Percentiles rank a stretch among this genome's conserved stretches.
Conservation (phyloP, 2,329 filamentous ascomycete genomes). For the Aspergillus thermomutatus region DNA sequence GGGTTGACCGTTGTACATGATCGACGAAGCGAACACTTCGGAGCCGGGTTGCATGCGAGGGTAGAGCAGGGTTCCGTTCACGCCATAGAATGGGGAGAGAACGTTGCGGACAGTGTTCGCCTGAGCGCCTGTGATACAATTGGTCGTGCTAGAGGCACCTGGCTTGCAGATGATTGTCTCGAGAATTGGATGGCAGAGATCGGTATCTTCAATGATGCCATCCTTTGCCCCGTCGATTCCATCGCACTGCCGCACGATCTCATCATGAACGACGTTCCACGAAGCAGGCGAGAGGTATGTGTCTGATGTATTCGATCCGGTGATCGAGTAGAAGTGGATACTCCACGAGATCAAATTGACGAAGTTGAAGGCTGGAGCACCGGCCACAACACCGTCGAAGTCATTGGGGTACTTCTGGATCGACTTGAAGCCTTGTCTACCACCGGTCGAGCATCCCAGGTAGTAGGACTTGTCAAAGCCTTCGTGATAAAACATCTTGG, state of each 20-base stretch:
- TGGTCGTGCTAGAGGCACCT: constrained; percentile 12
- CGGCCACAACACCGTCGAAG: constrained; percentile 49
- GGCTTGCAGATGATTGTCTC: constrained; percentile 30
- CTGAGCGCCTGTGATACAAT: constrained; percentile 30
- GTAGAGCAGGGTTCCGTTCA: constrained; percentile 29
- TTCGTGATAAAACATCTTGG: constrained; percentile 37
- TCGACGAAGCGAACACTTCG: constrained; percentile 22
- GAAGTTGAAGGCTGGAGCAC: constrained; percentile 43
- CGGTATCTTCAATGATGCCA: constrained; percentile 38
- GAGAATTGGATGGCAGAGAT: constrained; percentile 31
- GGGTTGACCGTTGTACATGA: constrained; percentile 36
- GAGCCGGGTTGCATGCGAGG: constrained; percentile 37
- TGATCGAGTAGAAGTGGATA: constrained; percentile 41
- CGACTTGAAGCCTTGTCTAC: constrained; percentile 47
- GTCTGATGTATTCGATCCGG: constrained; percentile 33
- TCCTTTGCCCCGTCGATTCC: constrained; percentile 30
- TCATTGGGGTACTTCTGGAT: constrained; percentile 46
- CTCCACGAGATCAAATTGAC: constrained; percentile 44
- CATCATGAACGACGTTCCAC: constrained; percentile 33
- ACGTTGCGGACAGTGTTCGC: constrained; percentile 27
- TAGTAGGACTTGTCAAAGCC: constrained; percentile 46
- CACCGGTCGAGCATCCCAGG: constrained; percentile 48
- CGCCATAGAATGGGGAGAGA: constrained; percentile 31
- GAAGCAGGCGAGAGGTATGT: constrained; percentile 26
- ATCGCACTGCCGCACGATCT: constrained; percentile 37